A percentile compares a stretch with the other conserved stretches of the same genome.
Evolutionary conservation across 208 protist species (phyloP).

Genomic region (Naegleria fowleri): DNA sequence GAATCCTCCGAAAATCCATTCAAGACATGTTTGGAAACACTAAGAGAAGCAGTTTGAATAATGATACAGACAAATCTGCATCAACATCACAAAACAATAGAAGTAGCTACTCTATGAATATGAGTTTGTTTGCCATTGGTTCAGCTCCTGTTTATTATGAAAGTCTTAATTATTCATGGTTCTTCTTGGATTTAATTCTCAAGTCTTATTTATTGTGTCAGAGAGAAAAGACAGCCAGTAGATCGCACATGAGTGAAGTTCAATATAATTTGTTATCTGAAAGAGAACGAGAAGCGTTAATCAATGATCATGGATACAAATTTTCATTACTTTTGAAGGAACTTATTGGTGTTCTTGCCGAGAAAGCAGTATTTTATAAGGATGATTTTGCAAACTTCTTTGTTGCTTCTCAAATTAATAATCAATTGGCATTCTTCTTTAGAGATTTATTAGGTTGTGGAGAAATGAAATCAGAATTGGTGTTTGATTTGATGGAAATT

Average conservation of each 20-base stretch:
- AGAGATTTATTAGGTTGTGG: neutral
- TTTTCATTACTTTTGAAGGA: neutral
- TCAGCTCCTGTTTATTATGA: neutral
- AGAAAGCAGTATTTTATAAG: conserved; percentile 15
- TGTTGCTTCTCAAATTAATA: neutral
- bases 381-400: neutral
- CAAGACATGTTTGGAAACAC: neutral
- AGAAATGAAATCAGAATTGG: neutral
- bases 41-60: neutral
- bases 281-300: neutral
- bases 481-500: conserved; percentile 10
- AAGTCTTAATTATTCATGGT: neutral
- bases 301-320: neutral
- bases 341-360: neutral
- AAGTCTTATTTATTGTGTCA: neutral
- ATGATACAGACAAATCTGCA: neutral
- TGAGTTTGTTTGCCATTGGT: neutral
- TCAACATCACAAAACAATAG: neutral
- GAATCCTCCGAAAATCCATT: neutral
- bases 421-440: neutral
- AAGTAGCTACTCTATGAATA: neutral
- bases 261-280: neutral
- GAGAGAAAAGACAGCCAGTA: neutral
- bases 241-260: neutral
- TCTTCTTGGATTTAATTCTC: neutral